Conservation (phyloP, 768 basidiomycete genomes). For the Chalciporus piperatus region DNA sequence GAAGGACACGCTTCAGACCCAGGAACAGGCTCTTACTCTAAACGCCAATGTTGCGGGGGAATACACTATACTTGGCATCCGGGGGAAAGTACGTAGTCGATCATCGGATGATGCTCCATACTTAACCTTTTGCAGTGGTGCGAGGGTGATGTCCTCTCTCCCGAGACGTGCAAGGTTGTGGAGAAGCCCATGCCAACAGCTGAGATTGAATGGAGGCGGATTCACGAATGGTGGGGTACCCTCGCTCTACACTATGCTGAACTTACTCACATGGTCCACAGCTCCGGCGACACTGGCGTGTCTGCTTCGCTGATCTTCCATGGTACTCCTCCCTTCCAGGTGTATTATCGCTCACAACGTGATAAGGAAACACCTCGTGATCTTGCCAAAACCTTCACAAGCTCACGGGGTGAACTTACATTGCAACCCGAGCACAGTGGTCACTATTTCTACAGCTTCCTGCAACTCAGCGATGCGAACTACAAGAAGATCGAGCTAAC, state of each 20-base stretch:
- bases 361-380: constrained; percentile 65
- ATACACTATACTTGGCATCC: constrained; percentile 68
- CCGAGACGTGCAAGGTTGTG: constrained; percentile 74
- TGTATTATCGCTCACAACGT: constrained; percentile 73
- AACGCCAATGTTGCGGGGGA: constrained; percentile 66
- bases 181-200: constrained; percentile 77
- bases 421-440: constrained; percentile 88
- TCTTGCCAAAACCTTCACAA: constrained; percentile 55
- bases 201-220: constrained; percentile 84
- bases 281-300: constrained; percentile 90
- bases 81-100: constrained; percentile 52
- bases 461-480: constrained; percentile 76
- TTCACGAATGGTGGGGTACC: constrained; percentile 75
- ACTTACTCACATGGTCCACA: constrained; percentile 26
- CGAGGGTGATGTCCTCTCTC: constrained; percentile 78
- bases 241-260: constrained; percentile 4
- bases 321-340: constrained; percentile 85
- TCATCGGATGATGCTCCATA: not conserved
- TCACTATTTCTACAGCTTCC: constrained; percentile 82
- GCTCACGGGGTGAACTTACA: constrained; percentile 77
- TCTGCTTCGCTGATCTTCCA: constrained; percentile 82
- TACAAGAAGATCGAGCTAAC: constrained; percentile 75
- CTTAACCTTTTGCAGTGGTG: constrained; percentile 51
- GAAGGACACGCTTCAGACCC: constrained; percentile 59
- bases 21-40: constrained; percentile 45